Evolutionary conservation across 2,329 filamentous ascomycete species (phyloP).

Genomic region (Atkinsonella texensis): DNA sequence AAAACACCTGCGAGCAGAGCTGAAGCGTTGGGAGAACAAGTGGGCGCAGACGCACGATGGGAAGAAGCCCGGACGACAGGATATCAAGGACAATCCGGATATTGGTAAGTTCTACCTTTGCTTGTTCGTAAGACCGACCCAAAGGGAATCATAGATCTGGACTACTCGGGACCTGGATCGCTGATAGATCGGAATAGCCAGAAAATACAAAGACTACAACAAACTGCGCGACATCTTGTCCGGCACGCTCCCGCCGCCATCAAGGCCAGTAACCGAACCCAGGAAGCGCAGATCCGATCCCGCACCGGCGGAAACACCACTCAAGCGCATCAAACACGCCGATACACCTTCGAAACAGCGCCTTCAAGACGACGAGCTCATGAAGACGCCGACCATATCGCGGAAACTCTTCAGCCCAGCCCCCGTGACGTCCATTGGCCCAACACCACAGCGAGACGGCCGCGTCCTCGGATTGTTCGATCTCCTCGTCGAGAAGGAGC

Average conservation of each 20-base stretch:
- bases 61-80: conserved; percentile 57
- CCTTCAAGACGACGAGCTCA: conserved; percentile 29
- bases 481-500: conserved; percentile 40
- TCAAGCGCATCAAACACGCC: conserved; percentile 35
- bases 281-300: conserved; percentile 31
- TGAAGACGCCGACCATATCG: conserved; percentile 43
- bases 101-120: conserved; percentile 43
- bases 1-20: conserved; percentile 47
- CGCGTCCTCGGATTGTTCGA: conserved; percentile 70
- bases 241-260: conserved; percentile 35
- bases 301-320: conserved; percentile 30
- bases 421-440: conserved; percentile 53
- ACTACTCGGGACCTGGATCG: background rate
- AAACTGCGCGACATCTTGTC: conserved; percentile 47
- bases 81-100: conserved; percentile 60
- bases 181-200: conserved; percentile 30
- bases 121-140: too few species aligned
- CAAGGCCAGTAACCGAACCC: conserved; percentile 15
- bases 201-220: conserved; percentile 69
- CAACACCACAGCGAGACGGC: conserved; percentile 71
- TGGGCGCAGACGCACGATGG: conserved; percentile 53
- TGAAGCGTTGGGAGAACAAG: conserved; percentile 63
- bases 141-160: background rate
- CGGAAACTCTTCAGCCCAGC: conserved; percentile 49
- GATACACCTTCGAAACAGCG: conserved; percentile 35